Evolutionary conservation across 2,329 filamentous ascomycete species (phyloP), one percentile per base, ranked within the genome.

Genomic region (Claviceps africana): DNA sequence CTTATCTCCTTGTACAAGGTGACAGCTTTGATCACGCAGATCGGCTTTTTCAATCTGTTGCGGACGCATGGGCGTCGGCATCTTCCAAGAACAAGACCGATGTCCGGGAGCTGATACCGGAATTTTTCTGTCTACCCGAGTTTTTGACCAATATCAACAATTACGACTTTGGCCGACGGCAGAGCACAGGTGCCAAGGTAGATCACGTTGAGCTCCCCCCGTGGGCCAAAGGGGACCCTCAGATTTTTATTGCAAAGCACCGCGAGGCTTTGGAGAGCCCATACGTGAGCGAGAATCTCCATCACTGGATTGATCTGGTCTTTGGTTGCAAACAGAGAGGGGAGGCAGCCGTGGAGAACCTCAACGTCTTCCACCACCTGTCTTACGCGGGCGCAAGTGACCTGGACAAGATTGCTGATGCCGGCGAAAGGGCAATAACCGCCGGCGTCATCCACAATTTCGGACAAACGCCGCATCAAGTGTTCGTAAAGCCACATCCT

Each of bases 371-470:
- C 70, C 91, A 97, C 58, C 88, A 95, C 64, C 76, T 96, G 21
- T 97, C 91, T 0, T 98, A 98, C 63, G 86, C 90, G 55, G 94
- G 93, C 7, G 89, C 91, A 2, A 94, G 87, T 57, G 88, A 98
- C 64, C 72, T 98, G 4, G 93, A 98, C 65, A 83, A 82, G 50
- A 97, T 98, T 55, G 81, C 84, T 8, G 91, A 97, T 63, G 85
- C 87, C 0, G 81, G 91, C 52, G 90, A 97, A 66, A 79, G 89
- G 44, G 75, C 89, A 7, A 87, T 91, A 5, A 91, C 89, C 0
- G 96, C 95, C 51, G 88, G 88, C 35, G 95, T 96, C 59, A 97
- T 98, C 60, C 91, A 98, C 68, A 97, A 97, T 60, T 98, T 98
- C 66, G 93, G 93, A 0, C 93, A 98, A 66, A 98, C 94, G 1